These are phyloP conservation scores for Pseudogymnoascus sp. DNA, from an alignment of 2,329 filamentous ascomycete species.

Conservation along the genomic window DNA sequence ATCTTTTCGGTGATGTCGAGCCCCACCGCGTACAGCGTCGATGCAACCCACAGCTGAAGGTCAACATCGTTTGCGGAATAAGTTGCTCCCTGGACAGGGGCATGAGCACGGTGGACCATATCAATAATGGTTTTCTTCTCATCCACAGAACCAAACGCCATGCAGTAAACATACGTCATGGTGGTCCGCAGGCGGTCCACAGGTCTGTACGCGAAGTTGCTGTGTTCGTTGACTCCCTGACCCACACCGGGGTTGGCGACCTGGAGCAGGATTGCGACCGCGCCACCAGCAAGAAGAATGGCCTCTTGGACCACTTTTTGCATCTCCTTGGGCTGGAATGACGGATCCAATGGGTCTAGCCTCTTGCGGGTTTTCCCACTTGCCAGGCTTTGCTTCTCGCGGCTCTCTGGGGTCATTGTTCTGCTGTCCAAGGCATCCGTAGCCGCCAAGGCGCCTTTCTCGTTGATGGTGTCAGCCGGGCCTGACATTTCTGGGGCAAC, in stretches of 20 bases:
- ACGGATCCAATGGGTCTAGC: background rate
- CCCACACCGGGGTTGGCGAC: conserved; percentile 35
- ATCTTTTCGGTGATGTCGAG: conserved; percentile 32
- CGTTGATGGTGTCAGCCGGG: conserved; percentile 1
- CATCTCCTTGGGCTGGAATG: conserved; percentile 23
- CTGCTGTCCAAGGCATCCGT: background rate
- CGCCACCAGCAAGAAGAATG: conserved; percentile 32
- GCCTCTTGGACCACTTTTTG: conserved; percentile 31
- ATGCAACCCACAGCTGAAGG: conserved; percentile 36
- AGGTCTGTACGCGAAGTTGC: conserved; percentile 34
- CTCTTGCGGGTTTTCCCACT: background rate
- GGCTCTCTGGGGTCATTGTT: background rate
- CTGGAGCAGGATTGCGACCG: conserved; percentile 34
- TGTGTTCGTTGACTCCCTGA: conserved; percentile 33
- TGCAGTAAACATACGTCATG: conserved; percentile 36
- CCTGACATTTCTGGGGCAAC: background rate
- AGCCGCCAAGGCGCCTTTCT: background rate
- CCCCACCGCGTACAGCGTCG: conserved; percentile 34
- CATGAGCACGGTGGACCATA: conserved; percentile 32
- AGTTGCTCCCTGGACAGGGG: conserved; percentile 26
- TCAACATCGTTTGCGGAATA: conserved; percentile 34
- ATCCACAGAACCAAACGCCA: conserved; percentile 30
- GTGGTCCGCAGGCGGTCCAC: conserved; percentile 33
- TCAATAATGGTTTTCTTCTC: conserved; percentile 33
- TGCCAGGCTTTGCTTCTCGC: background rate